Base-by-base conservation (phyloP, 495 filamentous ascomycete species). In the Cryomyces minteri region DNA sequence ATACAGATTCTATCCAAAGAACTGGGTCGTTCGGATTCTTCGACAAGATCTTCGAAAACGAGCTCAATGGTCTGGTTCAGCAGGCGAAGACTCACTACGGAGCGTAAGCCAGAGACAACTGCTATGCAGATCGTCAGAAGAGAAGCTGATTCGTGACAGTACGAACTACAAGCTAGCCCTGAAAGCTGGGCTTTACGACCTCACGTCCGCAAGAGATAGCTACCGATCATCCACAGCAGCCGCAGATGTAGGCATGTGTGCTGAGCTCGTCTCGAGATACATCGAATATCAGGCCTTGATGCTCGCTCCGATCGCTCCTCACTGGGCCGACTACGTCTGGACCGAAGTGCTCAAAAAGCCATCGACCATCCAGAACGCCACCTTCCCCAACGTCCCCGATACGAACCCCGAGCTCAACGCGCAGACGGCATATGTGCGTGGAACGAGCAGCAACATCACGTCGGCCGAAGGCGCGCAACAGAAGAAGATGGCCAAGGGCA, bases 291-390 rank as follows among this genome's bases (percentile, higher is more conserved):
- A 96, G 62, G 78, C 83, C 43, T 70, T 90, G 36, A 65, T 90
- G 51, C 65, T 94, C 43, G 71, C 77, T 6, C 77, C 80, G 31
- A 79, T 90, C 50, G 80, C 88, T 7, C 90, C 90, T 43, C 90
- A 98, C 66, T 98, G 86, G 82, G 70, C 85, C 43, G 90, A 96
- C 54, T 83, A 92, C 58, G 74, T 98, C 55, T 96, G 84, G 83
- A 73, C 77, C 34, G 86, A 95, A 62, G 70, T 95, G 8, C 77
- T 98, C 47, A 70, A 76, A 48, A 80, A 93, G 66, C 50, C 67
- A 41, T 63, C 68, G 38, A 82, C 80, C 4, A 76, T 96, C 58
- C 88, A 95, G 66, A 75, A 74, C 51, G 84, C 79, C 28, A 64
- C 66, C 48, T 98, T 75, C 71, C 90, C 90, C 43, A 61, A 67